Evolutionary conservation across 352 stramenopile species (phyloP).

Genomic region (Pythium periplocum): DNA sequence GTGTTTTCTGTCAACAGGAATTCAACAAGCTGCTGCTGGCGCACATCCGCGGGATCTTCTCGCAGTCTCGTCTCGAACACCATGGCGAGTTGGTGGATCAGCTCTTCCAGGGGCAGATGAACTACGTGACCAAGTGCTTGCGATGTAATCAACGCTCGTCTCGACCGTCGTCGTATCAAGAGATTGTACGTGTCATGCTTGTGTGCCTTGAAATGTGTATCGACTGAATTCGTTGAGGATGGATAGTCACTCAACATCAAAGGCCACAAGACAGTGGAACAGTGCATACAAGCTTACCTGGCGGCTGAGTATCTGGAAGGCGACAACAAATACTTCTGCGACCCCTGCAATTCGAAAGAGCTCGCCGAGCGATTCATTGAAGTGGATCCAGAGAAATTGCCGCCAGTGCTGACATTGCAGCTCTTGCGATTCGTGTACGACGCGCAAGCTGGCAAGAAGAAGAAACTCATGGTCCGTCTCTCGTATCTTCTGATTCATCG

Average conservation of each 20-base stretch:
- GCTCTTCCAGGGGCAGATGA: conserved; percentile 80
- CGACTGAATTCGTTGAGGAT: no score
- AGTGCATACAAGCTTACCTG: conserved; percentile 70
- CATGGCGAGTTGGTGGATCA: conserved; percentile 69
- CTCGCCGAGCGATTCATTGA: conserved; percentile 70
- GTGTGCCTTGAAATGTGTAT: no score
- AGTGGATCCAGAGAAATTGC: conserved; percentile 44
- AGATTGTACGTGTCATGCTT: conserved; percentile 44
- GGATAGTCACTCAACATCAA: conserved; percentile 80
- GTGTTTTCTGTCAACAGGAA: conserved; percentile 32
- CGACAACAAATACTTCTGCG: conserved; percentile 87
- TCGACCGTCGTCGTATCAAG: conserved; percentile 68
- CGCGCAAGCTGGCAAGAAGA: conserved; percentile 59
- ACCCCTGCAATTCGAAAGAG: conserved; percentile 69
- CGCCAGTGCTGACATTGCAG: conserved; percentile 72
- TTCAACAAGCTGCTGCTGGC: conserved; percentile 84
- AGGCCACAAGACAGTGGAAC: conserved; percentile 63
- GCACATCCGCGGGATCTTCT: conserved; percentile 74
- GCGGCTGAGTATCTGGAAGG: conserved; percentile 69
- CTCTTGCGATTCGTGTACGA: conserved; percentile 87
- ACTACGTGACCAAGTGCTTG: conserved; percentile 81
- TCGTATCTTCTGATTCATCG: not conserved
- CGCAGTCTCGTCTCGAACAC: conserved; percentile 40
- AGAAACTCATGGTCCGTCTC: conserved; percentile 72
- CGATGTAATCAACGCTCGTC: conserved; percentile 62